phyloP scores from a whole-genome alignment of 352 stramenopile genomes.

The Phytopythium sindhum region DNA sequence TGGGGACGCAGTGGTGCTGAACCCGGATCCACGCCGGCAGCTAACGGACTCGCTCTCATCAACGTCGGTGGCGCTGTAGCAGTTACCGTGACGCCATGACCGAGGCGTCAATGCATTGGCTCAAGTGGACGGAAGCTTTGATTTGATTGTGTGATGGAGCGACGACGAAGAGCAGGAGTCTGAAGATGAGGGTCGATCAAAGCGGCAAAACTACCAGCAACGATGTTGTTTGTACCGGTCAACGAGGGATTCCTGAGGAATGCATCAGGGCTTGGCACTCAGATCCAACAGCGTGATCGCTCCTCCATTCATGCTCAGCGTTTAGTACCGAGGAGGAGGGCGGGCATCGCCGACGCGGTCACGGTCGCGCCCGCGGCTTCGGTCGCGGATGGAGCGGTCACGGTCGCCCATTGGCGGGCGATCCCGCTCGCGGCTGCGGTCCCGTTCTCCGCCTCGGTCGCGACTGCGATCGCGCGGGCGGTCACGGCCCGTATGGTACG shows the following conservation, averaged over 20 bases:
- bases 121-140: background rate
- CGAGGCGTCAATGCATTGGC: background rate
- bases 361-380: background rate
- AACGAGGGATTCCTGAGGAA: background rate
- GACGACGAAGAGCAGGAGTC: background rate
- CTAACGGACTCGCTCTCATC: background rate
- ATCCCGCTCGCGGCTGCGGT: constrained; percentile 23
- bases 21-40: background rate
- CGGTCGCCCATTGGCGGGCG: too few species aligned
- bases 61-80: background rate
- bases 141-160: background rate
- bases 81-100: too few species aligned
- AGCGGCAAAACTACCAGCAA: background rate
- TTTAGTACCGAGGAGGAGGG: background rate
- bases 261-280: background rate
- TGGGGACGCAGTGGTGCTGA: background rate
- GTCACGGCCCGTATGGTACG: constrained; percentile 18
- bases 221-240: too few species aligned
- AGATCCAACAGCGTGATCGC: background rate
- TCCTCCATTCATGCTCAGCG: background rate
- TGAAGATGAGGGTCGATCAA: background rate
- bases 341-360: background rate
- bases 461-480: constrained; percentile 40
- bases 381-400: background rate
- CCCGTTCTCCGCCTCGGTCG: constrained; percentile 22